Evolutionary conservation across 257 asterid genomes (phyloP), one percentile per base, ranked within the genome.

Genomic region (Henckelia pumila): DNA sequence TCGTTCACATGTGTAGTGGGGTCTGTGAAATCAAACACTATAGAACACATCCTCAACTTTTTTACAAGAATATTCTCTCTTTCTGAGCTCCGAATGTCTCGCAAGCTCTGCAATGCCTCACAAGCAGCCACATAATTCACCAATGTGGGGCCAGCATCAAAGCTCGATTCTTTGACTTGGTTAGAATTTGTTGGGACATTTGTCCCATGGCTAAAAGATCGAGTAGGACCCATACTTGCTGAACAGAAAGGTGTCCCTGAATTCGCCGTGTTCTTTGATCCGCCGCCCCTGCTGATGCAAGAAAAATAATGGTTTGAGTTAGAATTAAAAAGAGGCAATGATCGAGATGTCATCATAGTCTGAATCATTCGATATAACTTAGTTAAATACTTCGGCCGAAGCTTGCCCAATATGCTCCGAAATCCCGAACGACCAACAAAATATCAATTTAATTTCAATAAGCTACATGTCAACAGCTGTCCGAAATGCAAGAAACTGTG

Each of bases 41-140:
- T 70, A 16, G 75, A 76, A 71, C 81, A 76, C 76, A 76, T 70
- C 7, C 63, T 71, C 74, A 80, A 33, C 73, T 80, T 80, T 70
- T 53, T 73, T 13, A 80, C 64, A 19, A 80, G 74, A 73, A 80
- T 74, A 80, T 50, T 65, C 29, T 56, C 70, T 67, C 69, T 80
- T 63, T 80, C 84, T 0, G 79, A 37, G 64, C 59, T 71, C 0
- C 68, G 77, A 16, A 55, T 72, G 30, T 80, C 81, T 37, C 84
- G 40, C 70, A 80, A 60, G 59, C 77, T 67, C 2, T 79, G 81
- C 40, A 80, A 61, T 6, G 70, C 68, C 16, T 73, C 81, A 56
- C 70, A 73, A 24, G 59, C 40, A 2, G 70, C 29, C 47, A 22
- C 69, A 14, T 68, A 64, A 62, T 64, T 59, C 40, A 60, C 22